Percentiles rank a stretch among this genome's conserved stretches.
These are phyloP conservation scores for Zygosaccharomyces bisporus DNA, from an alignment of 805 yeast species.

Conservation along the genomic window DNA sequence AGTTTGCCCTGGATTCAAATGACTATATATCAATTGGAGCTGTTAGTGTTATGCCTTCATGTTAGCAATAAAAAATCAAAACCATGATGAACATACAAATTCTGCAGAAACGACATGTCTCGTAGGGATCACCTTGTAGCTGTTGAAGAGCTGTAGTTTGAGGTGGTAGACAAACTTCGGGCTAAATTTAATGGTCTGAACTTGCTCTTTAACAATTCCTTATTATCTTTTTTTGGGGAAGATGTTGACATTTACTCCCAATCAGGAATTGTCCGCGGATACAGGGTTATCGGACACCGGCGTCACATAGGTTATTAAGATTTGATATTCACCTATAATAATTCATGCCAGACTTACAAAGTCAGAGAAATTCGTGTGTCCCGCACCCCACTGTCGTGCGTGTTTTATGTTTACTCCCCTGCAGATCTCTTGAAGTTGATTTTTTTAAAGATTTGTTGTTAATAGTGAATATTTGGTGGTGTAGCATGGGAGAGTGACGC, in stretches of 20 bases:
- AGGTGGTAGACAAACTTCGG: background rate
- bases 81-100: constrained; percentile 27
- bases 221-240: background rate
- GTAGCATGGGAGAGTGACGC: too few species aligned
- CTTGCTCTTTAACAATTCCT: background rate
- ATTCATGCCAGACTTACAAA: too few species aligned
- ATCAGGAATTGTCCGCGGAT: background rate
- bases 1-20: constrained; percentile 45
- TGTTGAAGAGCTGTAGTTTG: background rate
- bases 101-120: constrained; percentile 31
- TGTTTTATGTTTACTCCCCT: too few species aligned
- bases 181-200: background rate
- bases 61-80: background rate
- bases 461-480: too few species aligned
- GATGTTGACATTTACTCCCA: background rate
- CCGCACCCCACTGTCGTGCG: too few species aligned
- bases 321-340: too few species aligned
- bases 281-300: background rate
- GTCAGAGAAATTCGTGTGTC: too few species aligned
- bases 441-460: too few species aligned
- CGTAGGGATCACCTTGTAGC: background rate
- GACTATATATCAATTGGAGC: constrained; percentile 23
- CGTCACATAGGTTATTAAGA: too few species aligned
- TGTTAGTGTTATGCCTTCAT: constrained; percentile 10
- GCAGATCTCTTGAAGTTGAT: too few species aligned